Conservation (phyloP, 352 stramenopile genomes). For the Phytophthora citrophthora region DNA sequence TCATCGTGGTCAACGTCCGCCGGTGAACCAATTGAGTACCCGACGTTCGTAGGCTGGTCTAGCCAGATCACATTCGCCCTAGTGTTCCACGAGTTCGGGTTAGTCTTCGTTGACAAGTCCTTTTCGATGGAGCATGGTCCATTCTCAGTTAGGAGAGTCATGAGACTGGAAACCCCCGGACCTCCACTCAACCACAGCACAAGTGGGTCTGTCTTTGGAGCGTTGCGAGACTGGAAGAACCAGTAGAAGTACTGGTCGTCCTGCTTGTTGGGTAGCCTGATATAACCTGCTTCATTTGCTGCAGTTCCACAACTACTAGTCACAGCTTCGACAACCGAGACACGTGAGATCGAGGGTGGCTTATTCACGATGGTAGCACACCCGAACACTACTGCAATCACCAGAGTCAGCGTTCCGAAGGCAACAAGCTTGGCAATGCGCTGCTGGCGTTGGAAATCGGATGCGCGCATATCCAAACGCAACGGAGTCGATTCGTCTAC, state of each 20-base stretch:
- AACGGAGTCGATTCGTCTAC: slow-evolving; percentile 29
- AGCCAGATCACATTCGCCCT: slow-evolving; percentile 74
- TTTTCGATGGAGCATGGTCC: slow-evolving; percentile 54
- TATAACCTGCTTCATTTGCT: slow-evolving; percentile 55
- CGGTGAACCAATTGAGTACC: slow-evolving; percentile 57
- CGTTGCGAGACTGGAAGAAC: slow-evolving; percentile 61
- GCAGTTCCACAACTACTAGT: slow-evolving; percentile 23
- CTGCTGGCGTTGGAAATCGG: slow-evolving; percentile 10
- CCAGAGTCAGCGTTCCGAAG: slow-evolving; percentile 14
- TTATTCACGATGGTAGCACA: slow-evolving; percentile 6
- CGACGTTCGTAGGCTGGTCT: slow-evolving; percentile 61
- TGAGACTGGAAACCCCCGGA: slow-evolving; percentile 51
- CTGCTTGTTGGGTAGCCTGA: slow-evolving; percentile 50
- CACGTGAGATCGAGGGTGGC: neutral
- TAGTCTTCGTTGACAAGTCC: slow-evolving; percentile 45
- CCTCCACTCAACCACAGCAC: slow-evolving; percentile 69
- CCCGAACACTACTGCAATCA: slow-evolving; percentile 22
- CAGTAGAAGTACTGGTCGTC: slow-evolving; percentile 73
- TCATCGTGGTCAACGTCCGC: slow-evolving; percentile 45
- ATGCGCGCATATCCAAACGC: slow-evolving; percentile 1
- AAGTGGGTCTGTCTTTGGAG: slow-evolving; percentile 44
- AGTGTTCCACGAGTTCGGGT: slow-evolving; percentile 67
- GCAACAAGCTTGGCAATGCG: slow-evolving; percentile 27
- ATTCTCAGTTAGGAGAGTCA: slow-evolving; percentile 58
- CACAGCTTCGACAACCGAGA: neutral